A percentile compares a stretch with the other conserved stretches of the same genome.
Evolutionary conservation across 2,329 filamentous ascomycete genomes (phyloP).

Genomic region (Periconia sp.): DNA sequence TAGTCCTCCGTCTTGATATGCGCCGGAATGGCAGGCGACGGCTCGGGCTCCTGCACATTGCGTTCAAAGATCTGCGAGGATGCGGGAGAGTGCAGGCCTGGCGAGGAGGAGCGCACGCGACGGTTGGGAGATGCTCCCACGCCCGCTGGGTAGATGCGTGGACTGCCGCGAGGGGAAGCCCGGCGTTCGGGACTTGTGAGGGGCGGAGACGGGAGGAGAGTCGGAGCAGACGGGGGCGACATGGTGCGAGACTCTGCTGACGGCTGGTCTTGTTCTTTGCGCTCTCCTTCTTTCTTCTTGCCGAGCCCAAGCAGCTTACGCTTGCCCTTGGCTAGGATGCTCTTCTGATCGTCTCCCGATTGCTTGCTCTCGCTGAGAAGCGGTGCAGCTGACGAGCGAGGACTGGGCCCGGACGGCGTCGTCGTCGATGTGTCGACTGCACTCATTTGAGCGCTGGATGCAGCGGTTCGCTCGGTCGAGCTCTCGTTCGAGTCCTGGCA

Average conservation of each 20-base stretch:
- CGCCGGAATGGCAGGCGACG: conserved; percentile 84
- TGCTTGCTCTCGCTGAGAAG: conserved; percentile 28
- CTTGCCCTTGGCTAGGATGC: conserved; percentile 42
- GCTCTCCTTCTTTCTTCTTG: conserved; percentile 41
- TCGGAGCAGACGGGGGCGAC: conserved; percentile 26
- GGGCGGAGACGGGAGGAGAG: conserved; percentile 40
- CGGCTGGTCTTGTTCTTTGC: conserved; percentile 13
- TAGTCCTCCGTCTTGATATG: conserved; percentile 95
- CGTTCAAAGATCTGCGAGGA: conserved; percentile 86
- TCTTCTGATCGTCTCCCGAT: conserved; percentile 23
- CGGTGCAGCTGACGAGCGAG: conserved; percentile 18
- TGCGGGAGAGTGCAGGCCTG: conserved; percentile 80
- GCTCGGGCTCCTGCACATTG: conserved; percentile 83
- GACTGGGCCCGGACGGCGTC: too few relatives aligned
- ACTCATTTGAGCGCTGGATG: conserved; percentile 27
- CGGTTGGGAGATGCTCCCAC: conserved; percentile 65
- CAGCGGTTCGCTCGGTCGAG: too few relatives aligned
- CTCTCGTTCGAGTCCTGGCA: too few relatives aligned
- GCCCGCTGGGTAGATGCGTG: conserved; percentile 40
- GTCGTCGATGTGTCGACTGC: conserved; percentile 23
- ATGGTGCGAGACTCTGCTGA: conserved; percentile 18
- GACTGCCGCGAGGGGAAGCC: conserved; percentile 44
- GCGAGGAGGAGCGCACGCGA: conserved; percentile 69
- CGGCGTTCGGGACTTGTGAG: conserved; percentile 36
- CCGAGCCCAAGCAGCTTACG: conserved; percentile 44